Evolutionary conservation across 805 yeast species (phyloP).

Genomic region (Starmerella vitae): DNA sequence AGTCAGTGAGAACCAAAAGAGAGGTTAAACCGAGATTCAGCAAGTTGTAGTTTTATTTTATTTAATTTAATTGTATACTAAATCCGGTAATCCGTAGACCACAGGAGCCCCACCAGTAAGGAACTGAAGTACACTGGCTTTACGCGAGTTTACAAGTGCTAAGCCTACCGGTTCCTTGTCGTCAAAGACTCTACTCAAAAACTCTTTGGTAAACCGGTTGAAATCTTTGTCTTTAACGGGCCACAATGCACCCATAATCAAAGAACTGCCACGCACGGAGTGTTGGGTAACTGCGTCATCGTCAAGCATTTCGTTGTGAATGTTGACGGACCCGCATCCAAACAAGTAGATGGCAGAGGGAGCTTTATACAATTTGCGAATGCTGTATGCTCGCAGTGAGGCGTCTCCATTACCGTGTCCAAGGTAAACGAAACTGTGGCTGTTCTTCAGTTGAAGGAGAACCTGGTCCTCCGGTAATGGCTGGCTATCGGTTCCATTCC

Average conservation of each 20-base stretch:
- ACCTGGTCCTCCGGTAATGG: constrained; percentile 49
- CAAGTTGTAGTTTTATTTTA: constrained; percentile 1
- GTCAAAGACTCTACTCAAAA: constrained; percentile 34
- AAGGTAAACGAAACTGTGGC: constrained; percentile 53
- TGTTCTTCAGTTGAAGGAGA: constrained; percentile 30
- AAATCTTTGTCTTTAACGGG: constrained; percentile 95
- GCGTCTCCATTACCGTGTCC: constrained; percentile 98
- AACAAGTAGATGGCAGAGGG: constrained; percentile 38
- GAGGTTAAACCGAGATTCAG: constrained; percentile 9
- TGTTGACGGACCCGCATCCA: constrained; percentile 72
- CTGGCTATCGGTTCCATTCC: constrained; percentile 42
- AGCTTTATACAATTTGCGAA: constrained; percentile 34
- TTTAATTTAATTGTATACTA: too few species aligned
- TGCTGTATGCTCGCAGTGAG: constrained; percentile 43
- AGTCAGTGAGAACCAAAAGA: constrained; percentile 8
- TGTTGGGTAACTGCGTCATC: constrained; percentile 66
- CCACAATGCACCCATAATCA: constrained; percentile 82
- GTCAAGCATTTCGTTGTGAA: constrained; percentile 51
- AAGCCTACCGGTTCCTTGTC: constrained; percentile 23
- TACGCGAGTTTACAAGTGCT: constrained; percentile 52
- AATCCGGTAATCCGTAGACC: constrained; percentile 66
- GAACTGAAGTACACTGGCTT: constrained; percentile 52
- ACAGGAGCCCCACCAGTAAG: constrained; percentile 91
- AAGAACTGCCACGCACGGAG: constrained; percentile 66
- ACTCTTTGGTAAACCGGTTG: constrained; percentile 53